Base-by-base conservation (phyloP, 805 yeast genomes). In the Helenozyma baotianmanensis region DNA sequence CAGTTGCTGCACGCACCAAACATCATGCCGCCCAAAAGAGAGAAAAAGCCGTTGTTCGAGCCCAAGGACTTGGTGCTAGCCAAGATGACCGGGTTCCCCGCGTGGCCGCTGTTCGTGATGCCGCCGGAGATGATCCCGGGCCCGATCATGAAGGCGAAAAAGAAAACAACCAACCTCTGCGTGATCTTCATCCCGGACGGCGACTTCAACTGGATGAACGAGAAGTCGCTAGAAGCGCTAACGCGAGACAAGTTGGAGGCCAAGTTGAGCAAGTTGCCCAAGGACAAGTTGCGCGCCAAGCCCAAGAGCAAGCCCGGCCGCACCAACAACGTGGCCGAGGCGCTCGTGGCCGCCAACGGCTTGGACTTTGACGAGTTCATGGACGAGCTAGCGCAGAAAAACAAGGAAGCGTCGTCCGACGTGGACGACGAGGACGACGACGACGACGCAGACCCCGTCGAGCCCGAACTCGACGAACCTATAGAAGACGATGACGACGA, bases 101-200 rank as follows among this genome's bases (percentile, higher is more conserved):
- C 67, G 11, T 71, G 77, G 77, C 77, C 77, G 6, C 65, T 72
- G 10, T 64, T 69, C 29, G 64, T 71, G 32, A 61, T 60, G 65
- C 72, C 74, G 2, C 41, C 45, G 14, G 53, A 51, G 22, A 47
- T 60, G 45, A 57, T 64, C 11, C 70, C 72, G 1, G 42, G 50
- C 2, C 51, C 55, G 16, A 63, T 66, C 10, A 35, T 57, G 48
- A 50, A 52, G 35, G 67, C 53, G 18, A 57, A 63, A 47, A 59
- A 58, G 51, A 59, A 61, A 29, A 45, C 56, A 31, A 56, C 64
- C 13, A 58, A 56, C 19, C 51, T 45, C 38, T 68, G 72, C 45
- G 72, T 66, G 11, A 62, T 65, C 14, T 68, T 66, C 48, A 64
- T 67, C 26, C 72, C 72, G 6, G 71, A 65, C 39, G 73, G 72